Conservation (phyloP, 805 yeast genomes). For the Kluyveromyces siamensis region DNA sequence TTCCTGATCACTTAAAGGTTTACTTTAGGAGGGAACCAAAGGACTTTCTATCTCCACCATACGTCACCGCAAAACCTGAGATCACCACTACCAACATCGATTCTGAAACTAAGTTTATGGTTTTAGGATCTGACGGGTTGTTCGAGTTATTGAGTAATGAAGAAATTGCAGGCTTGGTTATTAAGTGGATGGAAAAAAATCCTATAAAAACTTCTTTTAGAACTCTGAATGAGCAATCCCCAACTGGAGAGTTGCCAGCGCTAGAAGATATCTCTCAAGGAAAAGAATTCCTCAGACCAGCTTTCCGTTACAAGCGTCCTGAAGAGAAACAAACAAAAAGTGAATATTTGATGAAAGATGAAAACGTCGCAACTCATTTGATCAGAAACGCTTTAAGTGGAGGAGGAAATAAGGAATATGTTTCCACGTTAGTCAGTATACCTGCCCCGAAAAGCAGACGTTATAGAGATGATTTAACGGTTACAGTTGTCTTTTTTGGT, state of each 20-base stretch:
- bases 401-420: conserved; percentile 78
- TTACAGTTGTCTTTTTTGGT: conserved; percentile 91
- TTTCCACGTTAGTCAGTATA: conserved; percentile 78
- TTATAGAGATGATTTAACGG: conserved; percentile 93
- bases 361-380: conserved; percentile 85
- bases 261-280: conserved; percentile 56
- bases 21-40: conserved; percentile 75
- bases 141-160: conserved; percentile 88
- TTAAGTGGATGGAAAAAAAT: conserved; percentile 81
- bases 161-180: conserved; percentile 86
- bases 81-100: conserved; percentile 70
- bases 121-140: conserved; percentile 89
- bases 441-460: conserved; percentile 88
- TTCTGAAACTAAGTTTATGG: conserved; percentile 71
- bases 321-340: conserved; percentile 17
- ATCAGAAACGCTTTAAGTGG: conserved; percentile 90
- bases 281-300: conserved; percentile 54
- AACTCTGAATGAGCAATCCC: conserved; percentile 5
- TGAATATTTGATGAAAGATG: conserved; percentile 63
- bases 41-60: conserved; percentile 80
- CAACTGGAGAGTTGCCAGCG: conserved; percentile 41
- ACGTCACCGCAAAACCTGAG: conserved; percentile 95
- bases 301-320: conserved; percentile 48
- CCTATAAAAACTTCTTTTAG: conserved; percentile 5
- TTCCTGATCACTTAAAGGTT: conserved; percentile 71